Evolutionary conservation across 2,329 filamentous ascomycete genomes (phyloP).

Genomic region (Tolypocladium tundrense): DNA sequence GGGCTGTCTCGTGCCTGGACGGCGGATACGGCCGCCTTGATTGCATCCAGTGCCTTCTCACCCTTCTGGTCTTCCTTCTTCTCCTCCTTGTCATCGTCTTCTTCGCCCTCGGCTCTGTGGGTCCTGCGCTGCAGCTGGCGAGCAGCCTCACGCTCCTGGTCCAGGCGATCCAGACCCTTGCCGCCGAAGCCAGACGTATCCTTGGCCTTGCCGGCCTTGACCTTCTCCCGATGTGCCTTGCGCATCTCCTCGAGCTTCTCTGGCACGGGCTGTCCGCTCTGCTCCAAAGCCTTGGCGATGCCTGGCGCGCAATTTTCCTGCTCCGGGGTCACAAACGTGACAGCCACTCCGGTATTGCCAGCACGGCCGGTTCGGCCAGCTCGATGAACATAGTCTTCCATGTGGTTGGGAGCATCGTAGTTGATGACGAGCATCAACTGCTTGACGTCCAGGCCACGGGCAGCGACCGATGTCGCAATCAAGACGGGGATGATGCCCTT

Average conservation of each 20-base stretch:
- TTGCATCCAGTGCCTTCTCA: conserved; percentile 55
- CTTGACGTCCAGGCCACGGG: conserved; percentile 90
- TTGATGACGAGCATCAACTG: conserved; percentile 94
- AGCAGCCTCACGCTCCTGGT: conserved; percentile 81
- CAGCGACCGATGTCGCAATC: conserved; percentile 90
- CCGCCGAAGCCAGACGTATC: conserved; percentile 86
- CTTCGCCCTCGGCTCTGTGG: conserved; percentile 77
- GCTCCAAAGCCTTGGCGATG: conserved; percentile 82
- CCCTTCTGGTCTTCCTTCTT: conserved; percentile 65
- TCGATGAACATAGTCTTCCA: conserved; percentile 95
- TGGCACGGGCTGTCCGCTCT: conserved; percentile 78
- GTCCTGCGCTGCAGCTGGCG: conserved; percentile 79
- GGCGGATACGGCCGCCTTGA: conserved; percentile 51
- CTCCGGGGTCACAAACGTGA: conserved; percentile 86
- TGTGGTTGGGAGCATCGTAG: conserved; percentile 85
- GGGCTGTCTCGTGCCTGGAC: conserved; percentile 42
- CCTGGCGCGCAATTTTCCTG: conserved; percentile 86
- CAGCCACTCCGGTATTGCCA: conserved; percentile 86
- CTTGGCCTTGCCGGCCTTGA: conserved; percentile 86
- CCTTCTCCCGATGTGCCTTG: conserved; percentile 73
- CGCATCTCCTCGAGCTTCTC: conserved; percentile 56
- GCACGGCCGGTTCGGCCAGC: conserved; percentile 89
- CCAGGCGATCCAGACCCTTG: conserved; percentile 83
- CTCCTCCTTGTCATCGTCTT: conserved; percentile 76
- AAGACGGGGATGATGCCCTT: conserved; percentile 80